Evolutionary conservation across 805 yeast genomes (phyloP).

Genomic region (Ogataea allantospora): DNA sequence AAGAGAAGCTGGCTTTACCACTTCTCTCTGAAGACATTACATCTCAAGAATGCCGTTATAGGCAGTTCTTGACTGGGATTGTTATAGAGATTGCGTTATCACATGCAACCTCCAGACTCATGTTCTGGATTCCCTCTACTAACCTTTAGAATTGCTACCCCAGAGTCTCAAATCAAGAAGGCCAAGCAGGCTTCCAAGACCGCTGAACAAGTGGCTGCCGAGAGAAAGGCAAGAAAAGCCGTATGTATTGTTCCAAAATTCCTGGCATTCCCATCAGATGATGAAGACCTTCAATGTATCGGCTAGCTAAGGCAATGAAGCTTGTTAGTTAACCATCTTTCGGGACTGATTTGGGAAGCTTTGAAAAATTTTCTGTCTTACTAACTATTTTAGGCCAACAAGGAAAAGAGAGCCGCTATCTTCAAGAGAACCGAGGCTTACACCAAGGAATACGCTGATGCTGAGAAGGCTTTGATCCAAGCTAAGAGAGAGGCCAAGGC

Average conservation of each 20-base stretch:
- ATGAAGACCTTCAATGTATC: constrained; percentile 49
- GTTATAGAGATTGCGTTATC: constrained; percentile 13
- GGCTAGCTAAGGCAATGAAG: constrained; percentile 75
- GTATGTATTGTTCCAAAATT: constrained; percentile 60
- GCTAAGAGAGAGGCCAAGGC: constrained; percentile 95
- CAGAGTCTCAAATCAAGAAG: constrained; percentile 87
- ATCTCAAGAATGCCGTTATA: constrained; percentile 30
- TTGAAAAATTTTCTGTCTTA: constrained; percentile 13
- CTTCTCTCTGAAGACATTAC: constrained; percentile 15
- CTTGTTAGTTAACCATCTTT: constrained; percentile 79
- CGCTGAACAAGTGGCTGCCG: constrained; percentile 77
- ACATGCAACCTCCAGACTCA: constrained; percentile 13
- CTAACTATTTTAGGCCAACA: constrained; percentile 40
- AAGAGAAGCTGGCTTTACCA: constrained; percentile 26
- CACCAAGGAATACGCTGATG: constrained; percentile 90
- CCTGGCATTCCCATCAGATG: constrained; percentile 24
- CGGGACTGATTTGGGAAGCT: constrained; percentile 59
- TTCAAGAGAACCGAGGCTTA: constrained; percentile 96
- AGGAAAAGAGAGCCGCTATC: constrained; percentile 45
- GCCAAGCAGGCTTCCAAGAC: constrained; percentile 75
- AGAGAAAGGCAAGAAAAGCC: constrained; percentile 71
- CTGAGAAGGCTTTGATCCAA: constrained; percentile 81
- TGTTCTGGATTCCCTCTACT: constrained; percentile 18
- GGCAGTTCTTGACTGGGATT: constrained; percentile 31
- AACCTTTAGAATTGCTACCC: constrained; percentile 47